Evolutionary conservation across 2,329 filamentous ascomycete genomes (phyloP).

Genomic region (Nigrospora osmanthi): DNA sequence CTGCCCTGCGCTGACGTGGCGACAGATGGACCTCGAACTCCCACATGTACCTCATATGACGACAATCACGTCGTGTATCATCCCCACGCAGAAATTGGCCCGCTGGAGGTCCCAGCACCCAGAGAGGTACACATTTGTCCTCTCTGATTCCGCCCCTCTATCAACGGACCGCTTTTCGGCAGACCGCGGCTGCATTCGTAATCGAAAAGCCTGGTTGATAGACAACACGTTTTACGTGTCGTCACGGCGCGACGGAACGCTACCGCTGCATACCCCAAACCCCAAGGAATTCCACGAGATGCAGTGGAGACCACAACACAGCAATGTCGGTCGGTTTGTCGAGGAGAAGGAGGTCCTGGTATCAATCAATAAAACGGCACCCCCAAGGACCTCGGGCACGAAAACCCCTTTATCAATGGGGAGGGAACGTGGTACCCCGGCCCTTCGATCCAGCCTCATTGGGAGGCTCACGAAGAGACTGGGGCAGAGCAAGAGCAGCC

Average conservation of each 20-base stretch:
- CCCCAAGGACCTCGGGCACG: conserved; percentile 10
- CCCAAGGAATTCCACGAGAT: conserved; percentile 31
- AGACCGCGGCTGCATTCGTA: conserved; percentile 26
- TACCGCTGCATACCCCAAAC: conserved; percentile 25
- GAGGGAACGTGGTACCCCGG: conserved; percentile 11
- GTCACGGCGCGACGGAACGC: conserved; percentile 27
- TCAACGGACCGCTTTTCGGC: conserved; percentile 12
- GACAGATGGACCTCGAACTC: conserved; percentile 31
- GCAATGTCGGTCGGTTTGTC: conserved; percentile 21
- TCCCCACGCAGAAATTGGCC: conserved; percentile 27
- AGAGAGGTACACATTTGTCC: conserved; percentile 28
- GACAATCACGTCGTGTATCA: conserved; percentile 32
- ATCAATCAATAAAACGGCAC: conserved; percentile 7
- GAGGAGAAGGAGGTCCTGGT: conserved; percentile 22
- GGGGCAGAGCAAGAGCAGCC: too few species aligned
- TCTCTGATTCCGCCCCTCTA: conserved; percentile 28
- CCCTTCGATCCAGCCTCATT: conserved; percentile 13
- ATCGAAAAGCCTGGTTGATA: conserved; percentile 32
- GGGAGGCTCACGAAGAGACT: conserved; percentile 10
- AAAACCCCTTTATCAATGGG: conserved; percentile 7
- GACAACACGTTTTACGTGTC: conserved; percentile 34
- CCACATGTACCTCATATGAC: conserved; percentile 39
- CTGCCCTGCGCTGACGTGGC: background rate
- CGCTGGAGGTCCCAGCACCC: conserved; percentile 28
- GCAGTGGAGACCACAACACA: conserved; percentile 26